Conservation (phyloP, 108 stramenopile species). For the Pelagomonas calceolata region DNA sequence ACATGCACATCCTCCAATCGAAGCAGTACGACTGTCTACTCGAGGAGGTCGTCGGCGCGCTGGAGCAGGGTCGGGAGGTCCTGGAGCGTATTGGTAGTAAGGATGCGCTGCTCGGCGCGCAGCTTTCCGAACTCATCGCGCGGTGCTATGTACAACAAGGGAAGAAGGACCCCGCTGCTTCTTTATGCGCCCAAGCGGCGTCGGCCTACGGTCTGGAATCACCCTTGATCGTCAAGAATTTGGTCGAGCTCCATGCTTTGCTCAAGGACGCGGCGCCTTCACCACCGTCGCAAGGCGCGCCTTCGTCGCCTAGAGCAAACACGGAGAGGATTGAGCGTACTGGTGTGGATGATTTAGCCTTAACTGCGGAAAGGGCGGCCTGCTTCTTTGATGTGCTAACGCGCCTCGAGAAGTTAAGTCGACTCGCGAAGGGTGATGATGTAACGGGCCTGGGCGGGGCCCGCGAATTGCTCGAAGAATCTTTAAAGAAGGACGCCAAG, state of each 20-base stretch:
- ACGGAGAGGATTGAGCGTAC: no score
- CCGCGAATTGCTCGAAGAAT: neutral
- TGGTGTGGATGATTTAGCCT: neutral
- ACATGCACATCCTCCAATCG: conserved; percentile 18
- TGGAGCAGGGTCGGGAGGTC: neutral
- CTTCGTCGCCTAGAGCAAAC: neutral
- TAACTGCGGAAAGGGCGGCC: neutral
- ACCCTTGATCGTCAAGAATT: neutral
- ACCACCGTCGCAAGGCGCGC: conserved; percentile 1
- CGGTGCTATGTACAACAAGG: neutral
- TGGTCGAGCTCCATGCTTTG: neutral
- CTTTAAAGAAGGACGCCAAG: neutral
- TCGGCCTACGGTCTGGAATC: neutral
- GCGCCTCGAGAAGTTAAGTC: neutral
- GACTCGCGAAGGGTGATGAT: neutral
- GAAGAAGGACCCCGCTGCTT: neutral
- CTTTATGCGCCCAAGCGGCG: neutral
- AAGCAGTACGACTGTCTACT: conserved; percentile 6
- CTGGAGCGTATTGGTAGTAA: neutral
- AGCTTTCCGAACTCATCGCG: conserved; percentile 2
- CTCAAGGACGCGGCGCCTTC: neutral
- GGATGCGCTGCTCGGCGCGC: neutral
- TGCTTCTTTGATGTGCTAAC: neutral
- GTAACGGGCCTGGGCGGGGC: neutral
- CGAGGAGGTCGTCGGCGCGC: conserved; percentile 10